Evolutionary conservation across 345 rosid genomes (phyloP), one percentile per base, ranked within the genome.

Genomic region (Salix suchowensis): DNA sequence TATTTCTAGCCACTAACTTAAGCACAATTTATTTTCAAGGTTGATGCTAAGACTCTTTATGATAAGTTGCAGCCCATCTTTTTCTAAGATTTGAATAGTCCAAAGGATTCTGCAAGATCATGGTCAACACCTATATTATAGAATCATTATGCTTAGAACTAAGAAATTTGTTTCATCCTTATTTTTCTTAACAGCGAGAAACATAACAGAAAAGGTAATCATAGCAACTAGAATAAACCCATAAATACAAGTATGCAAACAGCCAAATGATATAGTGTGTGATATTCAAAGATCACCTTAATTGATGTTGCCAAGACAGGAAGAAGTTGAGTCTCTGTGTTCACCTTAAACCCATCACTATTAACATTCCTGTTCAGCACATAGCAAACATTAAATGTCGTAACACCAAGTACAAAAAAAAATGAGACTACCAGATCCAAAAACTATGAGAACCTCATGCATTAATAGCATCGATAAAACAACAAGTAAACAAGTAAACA

Each of bases 281-380:
- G 18, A 8, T 16, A 62, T 40, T 70, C 42, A 58, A 50, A 65
- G 66, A 67, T 76, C 73, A 96, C 99, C 98, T 86, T 96, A 67
- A 93, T 79, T 76, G 94, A 84, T 69, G 99, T 96, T 72, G 99
- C 99, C 83, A 96, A 82, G 72, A 94, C 55, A 0, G 99, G 98
- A 68, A 92, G 77, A 40, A 96, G 98, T 74, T 96, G 97, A 65
- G 71, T 87, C 86, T 92, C 94, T 16, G 92, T 90, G 88, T 96
- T 96, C 79, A 91, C 90, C 88, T 91, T 94, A 84, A 94, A 96
- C 71, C 99, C 99, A 82, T 96, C 98, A 74, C 28, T 79, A 58
- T 84, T 91, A 62, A 92, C 93, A 72, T 78, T 86, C 88, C 99
- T 96, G 87, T 80, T 68, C 76, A 68, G 26, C 19, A 76, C 72